phyloP scores from a whole-genome alignment of 768 basidiomycete species.

The Lactifluus pinguis region DNA sequence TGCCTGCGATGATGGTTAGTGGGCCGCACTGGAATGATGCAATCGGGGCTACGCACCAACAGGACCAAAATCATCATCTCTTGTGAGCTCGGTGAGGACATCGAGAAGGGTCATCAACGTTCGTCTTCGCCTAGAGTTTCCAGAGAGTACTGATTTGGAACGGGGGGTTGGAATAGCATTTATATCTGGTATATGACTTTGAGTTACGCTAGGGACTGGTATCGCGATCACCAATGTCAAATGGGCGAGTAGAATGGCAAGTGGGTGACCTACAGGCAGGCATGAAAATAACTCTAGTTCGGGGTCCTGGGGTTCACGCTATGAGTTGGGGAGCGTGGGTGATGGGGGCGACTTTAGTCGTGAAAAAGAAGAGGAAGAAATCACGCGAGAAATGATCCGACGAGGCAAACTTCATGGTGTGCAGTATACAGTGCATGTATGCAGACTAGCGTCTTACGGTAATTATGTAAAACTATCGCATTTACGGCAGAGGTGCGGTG shows the following conservation, averaged over 20 bases:
- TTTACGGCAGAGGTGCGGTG: not conserved
- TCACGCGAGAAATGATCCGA: not conserved
- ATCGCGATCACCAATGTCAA: not conserved
- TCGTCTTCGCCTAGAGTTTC: slow-evolving; percentile 30
- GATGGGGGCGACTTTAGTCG: not conserved
- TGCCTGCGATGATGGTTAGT: not conserved
- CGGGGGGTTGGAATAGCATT: not conserved
- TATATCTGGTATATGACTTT: slow-evolving; percentile 3
- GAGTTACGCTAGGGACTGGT: not conserved
- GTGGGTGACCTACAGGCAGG: not conserved
- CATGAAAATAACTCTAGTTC: not conserved
- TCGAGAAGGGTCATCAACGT: slow-evolving; percentile 41
- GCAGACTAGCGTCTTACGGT: not conserved
- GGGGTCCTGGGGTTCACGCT: not conserved
- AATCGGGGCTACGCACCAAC: slow-evolving; percentile 24
- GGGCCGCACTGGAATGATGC: not conserved
- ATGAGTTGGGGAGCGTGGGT: not conserved
- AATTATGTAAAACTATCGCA: not conserved
- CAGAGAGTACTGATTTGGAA: not conserved
- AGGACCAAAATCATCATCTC: slow-evolving; percentile 29
- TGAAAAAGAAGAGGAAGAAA: not conserved
- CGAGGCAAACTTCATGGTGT: not conserved
- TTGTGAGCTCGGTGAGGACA: slow-evolving; percentile 36
- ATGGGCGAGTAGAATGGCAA: not conserved
- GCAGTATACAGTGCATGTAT: too few species aligned